A percentile compares a stretch with the other conserved stretches of the same genome.
These are phyloP conservation scores for Debaryomyces psychrophilus DNA, from an alignment of 1,139 yeast species.

Conservation along the genomic window DNA sequence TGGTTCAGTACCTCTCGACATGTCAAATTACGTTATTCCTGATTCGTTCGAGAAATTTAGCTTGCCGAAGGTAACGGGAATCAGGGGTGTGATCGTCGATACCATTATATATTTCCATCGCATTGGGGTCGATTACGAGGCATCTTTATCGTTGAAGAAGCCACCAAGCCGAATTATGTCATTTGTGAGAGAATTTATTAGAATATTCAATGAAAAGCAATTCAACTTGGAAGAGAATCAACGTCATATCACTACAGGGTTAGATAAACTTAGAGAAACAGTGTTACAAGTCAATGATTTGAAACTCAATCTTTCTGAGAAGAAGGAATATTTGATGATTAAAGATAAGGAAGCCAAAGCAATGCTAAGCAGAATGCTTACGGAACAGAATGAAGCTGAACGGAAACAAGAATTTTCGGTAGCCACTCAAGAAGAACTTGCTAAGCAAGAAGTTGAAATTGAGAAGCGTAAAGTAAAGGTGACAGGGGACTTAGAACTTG, in stretches of 20 bases:
- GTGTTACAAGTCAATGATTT: constrained; percentile 71
- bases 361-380: constrained; percentile 77
- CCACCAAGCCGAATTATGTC: constrained; percentile 57
- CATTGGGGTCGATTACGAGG: constrained; percentile 16
- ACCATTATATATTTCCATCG: constrained; percentile 53
- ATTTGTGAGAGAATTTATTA: constrained; percentile 52
- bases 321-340: constrained; percentile 48
- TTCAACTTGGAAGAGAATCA: constrained; percentile 64
- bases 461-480: constrained; percentile 59
- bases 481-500: constrained; percentile 63
- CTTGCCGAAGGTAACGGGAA: constrained; percentile 23
- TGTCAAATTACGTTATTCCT: constrained; percentile 42
- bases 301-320: constrained; percentile 55
- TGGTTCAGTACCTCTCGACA: constrained; percentile 54
- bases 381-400: constrained; percentile 91
- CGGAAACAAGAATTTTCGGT: constrained; percentile 85
- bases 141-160: constrained; percentile 15
- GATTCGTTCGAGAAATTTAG: constrained; percentile 21
- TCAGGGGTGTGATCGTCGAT: constrained; percentile 53
- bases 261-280: constrained; percentile 76
- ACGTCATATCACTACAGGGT: constrained; percentile 71
- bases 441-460: constrained; percentile 66
- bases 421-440: constrained; percentile 71
- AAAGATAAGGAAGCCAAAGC: constrained; percentile 73
- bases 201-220: constrained; percentile 47